Percentiles rank a stretch among this genome's conserved stretches.
Conservation (phyloP, 1,284 basidiomycete species). For the Trametes sp. region DNA sequence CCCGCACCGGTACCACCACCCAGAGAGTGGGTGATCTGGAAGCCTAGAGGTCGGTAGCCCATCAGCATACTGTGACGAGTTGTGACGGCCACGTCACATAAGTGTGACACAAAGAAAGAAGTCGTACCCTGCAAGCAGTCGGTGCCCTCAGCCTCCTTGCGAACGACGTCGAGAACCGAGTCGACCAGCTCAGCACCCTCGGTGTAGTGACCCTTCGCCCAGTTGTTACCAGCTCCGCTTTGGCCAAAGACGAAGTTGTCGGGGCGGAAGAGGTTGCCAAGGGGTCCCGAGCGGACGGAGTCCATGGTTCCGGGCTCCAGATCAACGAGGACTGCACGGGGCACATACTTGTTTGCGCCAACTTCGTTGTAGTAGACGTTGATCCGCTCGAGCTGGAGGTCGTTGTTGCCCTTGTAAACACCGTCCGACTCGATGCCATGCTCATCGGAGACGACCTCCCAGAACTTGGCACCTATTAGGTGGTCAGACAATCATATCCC, state of each 20-base stretch:
- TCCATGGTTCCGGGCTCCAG: slow-evolving; percentile 98
- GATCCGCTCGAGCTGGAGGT: slow-evolving; percentile 97
- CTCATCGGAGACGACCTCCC: slow-evolving; percentile 98
- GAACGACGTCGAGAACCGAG: slow-evolving; percentile 88
- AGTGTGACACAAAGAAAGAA: slow-evolving; percentile 30
- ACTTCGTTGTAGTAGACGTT: slow-evolving; percentile 96
- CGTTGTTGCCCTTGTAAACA: slow-evolving; percentile 91
- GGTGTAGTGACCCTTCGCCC: slow-evolving; percentile 95
- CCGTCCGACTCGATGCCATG: slow-evolving; percentile 96
- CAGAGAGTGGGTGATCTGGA: slow-evolving; percentile 97
- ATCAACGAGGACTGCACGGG: slow-evolving; percentile 94
- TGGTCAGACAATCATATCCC: slow-evolving; percentile 27
- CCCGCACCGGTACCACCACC: slow-evolving; percentile 97
- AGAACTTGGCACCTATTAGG: slow-evolving; percentile 91
- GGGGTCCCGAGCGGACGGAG: slow-evolving; percentile 86
- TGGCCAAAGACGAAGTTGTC: slow-evolving; percentile 95
- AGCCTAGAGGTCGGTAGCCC: slow-evolving; percentile 57
- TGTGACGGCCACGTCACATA: slow-evolving; percentile 17
- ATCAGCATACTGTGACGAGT: slow-evolving; percentile 29
- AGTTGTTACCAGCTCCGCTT: slow-evolving; percentile 95
- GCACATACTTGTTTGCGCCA: slow-evolving; percentile 93
- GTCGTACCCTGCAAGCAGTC: slow-evolving; percentile 88
- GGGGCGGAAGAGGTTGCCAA: slow-evolving; percentile 90
- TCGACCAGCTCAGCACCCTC: slow-evolving; percentile 97
- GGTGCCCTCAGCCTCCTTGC: slow-evolving; percentile 90